phyloP scores from a whole-genome alignment of 306 rosid genomes.

The Pterocarpus santalinus region DNA sequence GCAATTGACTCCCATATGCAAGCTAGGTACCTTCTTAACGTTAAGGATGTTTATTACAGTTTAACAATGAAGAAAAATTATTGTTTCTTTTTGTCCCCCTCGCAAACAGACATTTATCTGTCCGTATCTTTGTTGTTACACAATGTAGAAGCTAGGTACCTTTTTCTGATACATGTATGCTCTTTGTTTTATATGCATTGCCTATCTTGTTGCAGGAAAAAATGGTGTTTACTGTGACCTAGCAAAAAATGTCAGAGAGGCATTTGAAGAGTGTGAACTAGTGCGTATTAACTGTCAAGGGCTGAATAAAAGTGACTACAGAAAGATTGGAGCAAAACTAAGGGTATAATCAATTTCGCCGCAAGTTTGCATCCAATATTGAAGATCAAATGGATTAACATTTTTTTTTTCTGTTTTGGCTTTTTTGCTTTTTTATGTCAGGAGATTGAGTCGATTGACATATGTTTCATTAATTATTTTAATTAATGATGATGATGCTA shows the following conservation, averaged over 20 bases:
- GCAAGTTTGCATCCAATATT: conserved; percentile 29
- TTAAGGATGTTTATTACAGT: conserved; percentile 24
- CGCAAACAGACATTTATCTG: conserved; percentile 30
- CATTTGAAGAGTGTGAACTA: conserved; percentile 92
- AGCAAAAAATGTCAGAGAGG: conserved; percentile 76
- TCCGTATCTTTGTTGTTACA: background rate
- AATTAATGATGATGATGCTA: background rate
- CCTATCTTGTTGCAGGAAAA: conserved; percentile 68
- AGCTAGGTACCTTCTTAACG: conserved; percentile 66
- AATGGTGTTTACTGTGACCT: conserved; percentile 86
- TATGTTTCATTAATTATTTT: background rate
- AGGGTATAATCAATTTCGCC: conserved; percentile 60
- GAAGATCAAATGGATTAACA: conserved; percentile 28
- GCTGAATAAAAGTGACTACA: conserved; percentile 85
- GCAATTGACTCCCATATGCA: conserved; percentile 75
- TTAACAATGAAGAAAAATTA: conserved; percentile 12
- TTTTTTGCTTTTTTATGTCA: conserved; percentile 8
- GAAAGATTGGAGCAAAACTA: conserved; percentile 90
- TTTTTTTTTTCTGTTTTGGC: background rate
- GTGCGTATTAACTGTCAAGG: conserved; percentile 93
- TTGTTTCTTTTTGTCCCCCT: conserved; percentile 8
- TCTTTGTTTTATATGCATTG: background rate
- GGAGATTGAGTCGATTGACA: background rate
- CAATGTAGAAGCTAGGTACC: background rate
- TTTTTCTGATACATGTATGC: conserved; percentile 20